Evolutionary conservation across 176 grass and related monocot species (phyloP).

Genomic region (Dendrocalamus sinicus): DNA sequence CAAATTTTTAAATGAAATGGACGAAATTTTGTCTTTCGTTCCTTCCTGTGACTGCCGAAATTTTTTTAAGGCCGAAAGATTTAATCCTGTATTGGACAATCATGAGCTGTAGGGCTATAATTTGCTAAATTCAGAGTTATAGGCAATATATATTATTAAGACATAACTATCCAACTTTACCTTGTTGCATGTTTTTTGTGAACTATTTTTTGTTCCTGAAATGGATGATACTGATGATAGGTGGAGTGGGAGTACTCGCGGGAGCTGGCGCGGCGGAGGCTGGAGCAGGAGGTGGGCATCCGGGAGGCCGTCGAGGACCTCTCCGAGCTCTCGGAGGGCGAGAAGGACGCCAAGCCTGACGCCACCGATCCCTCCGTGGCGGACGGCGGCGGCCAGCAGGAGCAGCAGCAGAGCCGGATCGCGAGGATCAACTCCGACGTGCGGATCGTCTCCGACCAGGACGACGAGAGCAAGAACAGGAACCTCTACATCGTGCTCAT

Average conservation of each 20-base stretch:
- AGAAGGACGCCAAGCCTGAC: constrained; percentile 43
- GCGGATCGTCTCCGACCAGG: constrained; percentile 60
- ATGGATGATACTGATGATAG: constrained; percentile 17
- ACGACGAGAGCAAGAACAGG: constrained; percentile 32
- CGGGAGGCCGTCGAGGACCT: constrained; percentile 77
- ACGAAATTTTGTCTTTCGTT: too few species aligned
- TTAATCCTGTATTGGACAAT: not conserved
- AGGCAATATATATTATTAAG: too few species aligned
- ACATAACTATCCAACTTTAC: not conserved
- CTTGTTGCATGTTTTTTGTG: not conserved
- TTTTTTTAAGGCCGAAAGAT: too few species aligned
- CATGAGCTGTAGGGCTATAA: not conserved
- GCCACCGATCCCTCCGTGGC: not conserved
- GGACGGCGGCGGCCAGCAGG: not conserved
- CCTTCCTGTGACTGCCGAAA: too few species aligned
- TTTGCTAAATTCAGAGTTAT: not conserved
- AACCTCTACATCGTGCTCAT: constrained; percentile 88
- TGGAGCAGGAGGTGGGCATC: constrained; percentile 60
- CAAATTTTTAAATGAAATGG: too few species aligned
- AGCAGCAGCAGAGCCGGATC: constrained; percentile 9
- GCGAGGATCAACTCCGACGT: constrained; percentile 56
- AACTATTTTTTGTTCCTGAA: not conserved
- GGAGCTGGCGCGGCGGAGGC: constrained; percentile 36
- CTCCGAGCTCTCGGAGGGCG: constrained; percentile 65
- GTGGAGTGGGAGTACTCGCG: constrained; percentile 54